These are phyloP conservation scores for Xylaria sp. DNA, from an alignment of 2,329 filamentous ascomycete species.

Conservation along the genomic window DNA sequence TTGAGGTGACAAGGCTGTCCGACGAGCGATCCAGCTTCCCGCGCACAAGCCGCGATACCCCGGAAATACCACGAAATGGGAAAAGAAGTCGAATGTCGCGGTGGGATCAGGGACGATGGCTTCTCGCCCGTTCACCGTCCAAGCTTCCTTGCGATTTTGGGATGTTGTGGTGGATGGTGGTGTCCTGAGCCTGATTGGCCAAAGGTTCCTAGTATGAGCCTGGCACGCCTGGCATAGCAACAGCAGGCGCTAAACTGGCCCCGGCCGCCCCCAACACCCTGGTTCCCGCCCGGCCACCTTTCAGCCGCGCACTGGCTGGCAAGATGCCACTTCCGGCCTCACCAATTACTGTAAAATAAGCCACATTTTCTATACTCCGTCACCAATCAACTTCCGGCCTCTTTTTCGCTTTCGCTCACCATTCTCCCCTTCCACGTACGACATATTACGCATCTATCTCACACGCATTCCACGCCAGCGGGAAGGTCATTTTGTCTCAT, in stretches of 20 bases:
- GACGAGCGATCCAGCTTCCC: constrained; percentile 27
- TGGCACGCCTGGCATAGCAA: constrained; percentile 44
- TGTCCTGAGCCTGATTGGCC: constrained; percentile 42
- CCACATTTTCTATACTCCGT: not conserved
- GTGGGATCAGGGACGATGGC: constrained; percentile 17
- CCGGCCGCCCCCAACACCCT: constrained; percentile 5
- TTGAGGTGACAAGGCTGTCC: constrained; percentile 13
- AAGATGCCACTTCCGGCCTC: constrained; percentile 15
- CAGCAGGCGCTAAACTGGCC: constrained; percentile 33
- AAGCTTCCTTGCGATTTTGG: constrained; percentile 38
- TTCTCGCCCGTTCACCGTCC: constrained; percentile 22
- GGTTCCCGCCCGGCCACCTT: constrained; percentile 14
- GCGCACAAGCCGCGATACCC: constrained; percentile 23
- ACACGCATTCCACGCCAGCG: no score
- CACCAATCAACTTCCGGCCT: constrained; percentile 4
- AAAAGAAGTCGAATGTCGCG: constrained; percentile 13
- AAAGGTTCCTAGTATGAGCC: constrained; percentile 29
- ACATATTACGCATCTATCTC: not conserved
- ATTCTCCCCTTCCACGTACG: not conserved
- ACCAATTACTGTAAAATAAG: constrained; percentile 1
- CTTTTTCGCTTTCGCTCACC: not conserved
- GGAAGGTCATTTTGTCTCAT: not conserved
- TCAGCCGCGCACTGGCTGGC: not conserved
- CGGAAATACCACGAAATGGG: constrained; percentile 29
- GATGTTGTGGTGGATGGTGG: constrained; percentile 46